A percentile compares a stretch with the other conserved stretches of the same genome.
Evolutionary conservation across 179 eudicot species (phyloP).

Genomic region (Silene noctiflora): DNA sequence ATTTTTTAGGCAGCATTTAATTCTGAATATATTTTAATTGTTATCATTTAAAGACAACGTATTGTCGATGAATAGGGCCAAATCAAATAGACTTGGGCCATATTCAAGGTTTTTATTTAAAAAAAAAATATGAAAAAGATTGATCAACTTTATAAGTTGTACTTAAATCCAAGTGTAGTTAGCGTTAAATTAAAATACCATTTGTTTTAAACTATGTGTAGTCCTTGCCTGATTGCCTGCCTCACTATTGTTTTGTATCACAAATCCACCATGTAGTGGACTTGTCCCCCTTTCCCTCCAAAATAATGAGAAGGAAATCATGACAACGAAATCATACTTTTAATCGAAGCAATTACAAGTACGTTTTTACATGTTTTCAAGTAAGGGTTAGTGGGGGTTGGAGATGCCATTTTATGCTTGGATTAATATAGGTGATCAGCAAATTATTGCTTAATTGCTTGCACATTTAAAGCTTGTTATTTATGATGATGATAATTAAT

Average conservation of each 20-base stretch:
- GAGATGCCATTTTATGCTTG: not conserved
- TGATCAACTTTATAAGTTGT: no score
- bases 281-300: slow-evolving; percentile 33
- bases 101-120: no score
- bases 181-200: no score
- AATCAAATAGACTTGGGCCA: no score
- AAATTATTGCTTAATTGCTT: not conserved
- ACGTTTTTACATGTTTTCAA: slow-evolving; percentile 3
- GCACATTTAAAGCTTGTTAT: not conserved
- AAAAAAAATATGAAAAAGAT: no score
- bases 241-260: slow-evolving; percentile 5
- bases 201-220: no score
- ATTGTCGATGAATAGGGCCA: no score
- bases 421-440: not conserved
- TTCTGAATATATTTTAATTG: no score
- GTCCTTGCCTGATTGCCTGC: not conserved
- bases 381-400: not conserved
- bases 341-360: slow-evolving; percentile 24
- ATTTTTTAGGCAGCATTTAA: no score
- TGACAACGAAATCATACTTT: slow-evolving; percentile 27
- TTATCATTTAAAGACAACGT: no score
- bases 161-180: no score
- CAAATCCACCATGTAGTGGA: slow-evolving; percentile 35
- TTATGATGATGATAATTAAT: not conserved
- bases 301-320: slow-evolving; percentile 25